Percentiles rank a stretch among this genome's conserved stretches.
These are phyloP conservation scores for Suhomyces anneliseae DNA, from an alignment of 1,139 yeast genomes.

Conservation along the genomic window DNA sequence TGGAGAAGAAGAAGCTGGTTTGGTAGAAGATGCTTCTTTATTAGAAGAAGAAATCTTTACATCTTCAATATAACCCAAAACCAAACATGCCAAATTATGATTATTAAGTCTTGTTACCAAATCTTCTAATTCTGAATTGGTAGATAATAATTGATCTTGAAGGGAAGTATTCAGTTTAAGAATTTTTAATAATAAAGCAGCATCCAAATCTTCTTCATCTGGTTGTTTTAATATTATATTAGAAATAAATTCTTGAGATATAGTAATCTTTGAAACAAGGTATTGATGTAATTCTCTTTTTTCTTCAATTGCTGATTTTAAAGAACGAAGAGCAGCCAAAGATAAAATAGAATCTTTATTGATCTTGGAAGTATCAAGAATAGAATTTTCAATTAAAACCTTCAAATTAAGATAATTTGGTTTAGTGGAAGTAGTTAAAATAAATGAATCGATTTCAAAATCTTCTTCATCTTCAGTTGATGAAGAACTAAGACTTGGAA, in stretches of 20 bases:
- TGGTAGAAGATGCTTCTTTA: constrained; percentile 4
- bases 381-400: constrained; percentile 45
- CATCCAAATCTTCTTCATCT: constrained; percentile 21
- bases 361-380: constrained; percentile 42
- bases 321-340: constrained; percentile 26
- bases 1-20: constrained; percentile 7
- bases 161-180: constrained; percentile 36
- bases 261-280: constrained; percentile 31
- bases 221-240: constrained; percentile 25
- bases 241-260: constrained; percentile 38
- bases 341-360: constrained; percentile 38
- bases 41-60: constrained; percentile 25
- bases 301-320: constrained; percentile 32
- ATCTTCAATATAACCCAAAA: constrained; percentile 49
- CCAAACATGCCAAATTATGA: constrained; percentile 46
- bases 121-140: constrained; percentile 32
- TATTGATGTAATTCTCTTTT: constrained; percentile 35
- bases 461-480: constrained; percentile 15
- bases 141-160: constrained; percentile 31
- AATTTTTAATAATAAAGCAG: constrained; percentile 30
- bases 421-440: constrained; percentile 18
- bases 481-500: constrained; percentile 19
- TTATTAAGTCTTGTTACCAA: constrained; percentile 32
- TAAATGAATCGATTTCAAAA: constrained; percentile 20
- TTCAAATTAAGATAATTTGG: constrained; percentile 42